phyloP scores from a whole-genome alignment of 1,284 basidiomycete species.

The Ustilago loliicola region DNA sequence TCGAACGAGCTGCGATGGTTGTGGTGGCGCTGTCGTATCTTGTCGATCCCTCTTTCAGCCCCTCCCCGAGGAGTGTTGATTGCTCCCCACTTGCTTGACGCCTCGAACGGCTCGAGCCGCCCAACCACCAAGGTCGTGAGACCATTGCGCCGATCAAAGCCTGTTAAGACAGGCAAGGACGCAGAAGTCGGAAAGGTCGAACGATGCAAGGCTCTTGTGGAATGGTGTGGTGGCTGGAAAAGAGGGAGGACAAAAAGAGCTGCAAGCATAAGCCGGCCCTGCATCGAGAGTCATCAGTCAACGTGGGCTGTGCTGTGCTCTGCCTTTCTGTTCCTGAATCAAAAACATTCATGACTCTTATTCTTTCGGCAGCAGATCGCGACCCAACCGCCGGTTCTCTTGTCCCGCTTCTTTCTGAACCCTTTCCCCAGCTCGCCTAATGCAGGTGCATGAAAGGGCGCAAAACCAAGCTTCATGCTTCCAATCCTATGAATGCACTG shows the following conservation, averaged over 20 bases:
- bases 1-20: conserved; percentile 4
- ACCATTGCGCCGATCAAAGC: conserved; percentile 17
- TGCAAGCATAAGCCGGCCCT: not conserved
- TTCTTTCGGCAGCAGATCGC: too few relatives aligned
- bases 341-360: too few relatives aligned
- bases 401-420: too few relatives aligned
- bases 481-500: too few relatives aligned
- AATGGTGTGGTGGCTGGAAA: not conserved
- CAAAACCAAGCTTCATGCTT: too few relatives aligned
- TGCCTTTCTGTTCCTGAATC: not conserved
- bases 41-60: not conserved
- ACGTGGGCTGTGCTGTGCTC: not conserved
- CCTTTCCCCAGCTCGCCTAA: too few relatives aligned
- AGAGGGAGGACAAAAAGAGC: not conserved
- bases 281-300: not conserved
- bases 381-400: too few relatives aligned
- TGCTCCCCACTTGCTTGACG: conserved; percentile 6
- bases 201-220: not conserved
- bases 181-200: not conserved
- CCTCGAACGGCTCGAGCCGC: conserved; percentile 12
- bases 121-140: conserved; percentile 30
- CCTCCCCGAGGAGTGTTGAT: not conserved
- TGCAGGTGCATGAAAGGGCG: too few relatives aligned
- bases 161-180: conserved; percentile 2
- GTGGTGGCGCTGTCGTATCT: conserved; percentile 18